These are phyloP conservation scores for Candida tropicalis DNA, from an alignment of 1,139 yeast species.

Conservation along the genomic window DNA sequence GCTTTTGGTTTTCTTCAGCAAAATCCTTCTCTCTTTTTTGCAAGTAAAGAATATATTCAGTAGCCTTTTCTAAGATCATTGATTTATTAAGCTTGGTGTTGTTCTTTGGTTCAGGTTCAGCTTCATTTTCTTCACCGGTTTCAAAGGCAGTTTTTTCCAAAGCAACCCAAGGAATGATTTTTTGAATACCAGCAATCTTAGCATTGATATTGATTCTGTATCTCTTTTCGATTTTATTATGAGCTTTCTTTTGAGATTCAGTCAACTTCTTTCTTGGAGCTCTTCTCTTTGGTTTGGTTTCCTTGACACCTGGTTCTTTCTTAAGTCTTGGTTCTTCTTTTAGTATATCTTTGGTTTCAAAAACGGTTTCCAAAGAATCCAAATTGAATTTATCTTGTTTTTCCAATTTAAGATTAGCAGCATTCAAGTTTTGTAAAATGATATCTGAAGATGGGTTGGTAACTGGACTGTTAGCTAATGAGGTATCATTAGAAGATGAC, in stretches of 20 bases:
- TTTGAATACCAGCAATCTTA: conserved; percentile 66
- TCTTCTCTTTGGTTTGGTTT: conserved; percentile 30
- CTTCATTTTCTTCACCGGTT: conserved; percentile 32
- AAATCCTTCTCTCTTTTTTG: conserved; percentile 19
- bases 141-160: conserved; percentile 61
- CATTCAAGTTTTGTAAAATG: conserved; percentile 6
- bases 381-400: conserved; percentile 19
- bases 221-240: conserved; percentile 69
- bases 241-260: conserved; percentile 67
- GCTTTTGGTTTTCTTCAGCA: conserved; percentile 14
- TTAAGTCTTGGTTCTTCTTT: conserved; percentile 17
- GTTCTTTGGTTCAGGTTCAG: conserved; percentile 20
- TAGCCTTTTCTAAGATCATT: conserved; percentile 67
- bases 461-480: conserved; percentile 14
- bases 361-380: conserved; percentile 26
- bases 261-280: conserved; percentile 61
- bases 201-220: conserved; percentile 75
- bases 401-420: conserved; percentile 16
- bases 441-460: conserved; percentile 7
- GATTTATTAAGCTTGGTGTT: conserved; percentile 54
- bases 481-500: conserved; percentile 12
- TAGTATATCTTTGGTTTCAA: conserved; percentile 28
- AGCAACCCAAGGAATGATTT: conserved; percentile 66
- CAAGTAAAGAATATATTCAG: conserved; percentile 52
- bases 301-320: conserved; percentile 1